These are phyloP conservation scores for Termitomyces sp. DNA, from an alignment of 768 basidiomycete genomes.

Conservation along the genomic window DNA sequence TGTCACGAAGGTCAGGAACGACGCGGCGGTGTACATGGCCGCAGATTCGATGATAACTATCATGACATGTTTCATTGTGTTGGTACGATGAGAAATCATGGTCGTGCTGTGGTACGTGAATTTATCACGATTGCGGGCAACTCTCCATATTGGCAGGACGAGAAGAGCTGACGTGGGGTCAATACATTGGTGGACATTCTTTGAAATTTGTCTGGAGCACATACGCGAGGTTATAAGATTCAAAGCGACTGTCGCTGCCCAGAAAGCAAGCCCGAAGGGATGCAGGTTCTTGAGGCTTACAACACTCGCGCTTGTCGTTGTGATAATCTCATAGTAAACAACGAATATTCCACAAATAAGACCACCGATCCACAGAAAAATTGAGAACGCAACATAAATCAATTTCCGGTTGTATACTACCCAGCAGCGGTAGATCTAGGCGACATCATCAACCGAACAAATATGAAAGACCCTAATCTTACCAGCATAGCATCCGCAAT, in stretches of 20 bases:
- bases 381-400: no score
- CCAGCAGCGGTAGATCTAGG: constrained; percentile 9
- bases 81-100: no score
- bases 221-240: constrained; percentile 15
- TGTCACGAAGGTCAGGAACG: constrained; percentile 3
- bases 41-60: constrained; percentile 7
- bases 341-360: constrained; percentile 1
- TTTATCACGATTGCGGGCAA: no score
- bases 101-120: background rate
- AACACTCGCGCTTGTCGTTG: background rate
- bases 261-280: constrained; percentile 11
- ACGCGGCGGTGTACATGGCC: background rate
- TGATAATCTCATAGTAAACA: constrained; percentile 8
- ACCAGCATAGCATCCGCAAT: constrained; percentile 19
- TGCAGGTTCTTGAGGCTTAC: constrained; percentile 5
- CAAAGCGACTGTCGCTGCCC: no score
- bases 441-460: background rate
- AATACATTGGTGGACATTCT: background rate
- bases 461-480: background rate
- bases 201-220: background rate
- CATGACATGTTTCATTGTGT: constrained; percentile 10
- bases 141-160: constrained; percentile 3
- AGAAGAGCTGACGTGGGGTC: background rate
- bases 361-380: constrained; percentile 11
- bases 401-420: no score